Base-by-base conservation (phyloP, 2,329 filamentous ascomycete species). In the Colletotrichum sp. region DNA sequence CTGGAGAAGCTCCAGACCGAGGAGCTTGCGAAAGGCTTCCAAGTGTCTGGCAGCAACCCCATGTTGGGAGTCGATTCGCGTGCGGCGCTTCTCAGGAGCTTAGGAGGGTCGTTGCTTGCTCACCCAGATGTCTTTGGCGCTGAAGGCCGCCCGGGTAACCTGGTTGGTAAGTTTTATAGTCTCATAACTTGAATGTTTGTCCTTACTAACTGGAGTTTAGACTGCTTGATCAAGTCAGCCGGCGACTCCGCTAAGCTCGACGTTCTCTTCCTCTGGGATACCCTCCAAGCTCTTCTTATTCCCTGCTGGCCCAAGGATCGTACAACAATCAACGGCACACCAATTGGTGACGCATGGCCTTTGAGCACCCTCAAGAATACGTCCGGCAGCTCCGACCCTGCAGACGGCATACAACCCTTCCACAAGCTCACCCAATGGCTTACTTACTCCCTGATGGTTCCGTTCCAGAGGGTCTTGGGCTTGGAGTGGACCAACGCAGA, bases 381-480 rank as follows among this genome's bases (percentile, higher is more conserved):
- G 6, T 21, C 75, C 15, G 63, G 38, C 33, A 58, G 62, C 27
- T 21, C 68, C 21, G 61, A 70, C 33, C 24, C 63, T 2, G 61
- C 87, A 77, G 69, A 72, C 1, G 54, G 63, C 0, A 96, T 97
- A 75, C 90, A 96, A 13, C 95, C 95, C 0, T 98, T 98, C 86
- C 96, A 98, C 87, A 98, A 98, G 84, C 89, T 98, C 43, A 97
- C 95, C 0, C 95, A 98, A 83, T 98, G 96, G 96, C 92, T 98
- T 70, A 95, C 94, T 64, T 98, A 98, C 84, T 98, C 95, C 4
- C 90, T 98, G 70, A 97, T 97, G 94, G 93, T 95, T 29, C 95
- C 95, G 0, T 97, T 98, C 93, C 91, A 93, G 70, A 94, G 92
- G 76, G 84, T 98, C 27, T 91, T 98, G 78, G 90, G 93, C 71